phyloP scores from a whole-genome alignment of 2,329 filamentous ascomycete genomes.

The Orbilia oligospora region DNA sequence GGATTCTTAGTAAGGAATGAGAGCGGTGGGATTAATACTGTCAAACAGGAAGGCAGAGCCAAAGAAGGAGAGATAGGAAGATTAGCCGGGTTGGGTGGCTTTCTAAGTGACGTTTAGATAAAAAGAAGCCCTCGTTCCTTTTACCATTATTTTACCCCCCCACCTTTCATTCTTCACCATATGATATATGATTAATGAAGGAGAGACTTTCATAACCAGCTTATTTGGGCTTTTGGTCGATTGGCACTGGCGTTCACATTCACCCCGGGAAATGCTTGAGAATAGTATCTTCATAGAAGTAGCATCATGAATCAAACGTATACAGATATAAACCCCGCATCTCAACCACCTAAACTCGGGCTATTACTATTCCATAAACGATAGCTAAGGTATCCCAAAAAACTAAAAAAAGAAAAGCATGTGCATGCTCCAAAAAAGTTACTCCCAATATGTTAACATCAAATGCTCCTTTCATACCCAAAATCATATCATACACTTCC shows the following conservation, averaged over 20 bases:
- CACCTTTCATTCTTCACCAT: no score
- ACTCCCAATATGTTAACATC: constrained; percentile 13
- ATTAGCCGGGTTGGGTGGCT: constrained; percentile 62
- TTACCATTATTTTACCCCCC: no score
- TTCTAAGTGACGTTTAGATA: constrained; percentile 62
- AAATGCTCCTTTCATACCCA: neutral
- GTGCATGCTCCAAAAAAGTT: constrained; percentile 7
- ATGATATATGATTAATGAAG: neutral
- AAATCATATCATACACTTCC: constrained; percentile 2
- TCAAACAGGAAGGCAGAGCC: constrained; percentile 67
- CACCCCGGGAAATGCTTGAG: neutral
- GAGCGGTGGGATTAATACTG: constrained; percentile 69
- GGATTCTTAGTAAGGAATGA: constrained; percentile 66
- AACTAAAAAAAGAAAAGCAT: neutral
- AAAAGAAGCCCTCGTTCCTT: neutral
- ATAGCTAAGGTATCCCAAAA: neutral
- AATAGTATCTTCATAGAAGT: constrained; percentile 1
- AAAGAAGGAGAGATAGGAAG: constrained; percentile 67
- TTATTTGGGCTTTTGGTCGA: neutral
- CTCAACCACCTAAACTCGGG: neutral
- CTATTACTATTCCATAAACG: neutral
- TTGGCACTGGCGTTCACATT: constrained; percentile 20
- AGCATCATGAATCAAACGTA: neutral
- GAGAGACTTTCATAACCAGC: neutral
- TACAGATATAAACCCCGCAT: neutral